phyloP scores from a whole-genome alignment of 768 basidiomycete species.

The Leucocoprinus leucothites region DNA sequence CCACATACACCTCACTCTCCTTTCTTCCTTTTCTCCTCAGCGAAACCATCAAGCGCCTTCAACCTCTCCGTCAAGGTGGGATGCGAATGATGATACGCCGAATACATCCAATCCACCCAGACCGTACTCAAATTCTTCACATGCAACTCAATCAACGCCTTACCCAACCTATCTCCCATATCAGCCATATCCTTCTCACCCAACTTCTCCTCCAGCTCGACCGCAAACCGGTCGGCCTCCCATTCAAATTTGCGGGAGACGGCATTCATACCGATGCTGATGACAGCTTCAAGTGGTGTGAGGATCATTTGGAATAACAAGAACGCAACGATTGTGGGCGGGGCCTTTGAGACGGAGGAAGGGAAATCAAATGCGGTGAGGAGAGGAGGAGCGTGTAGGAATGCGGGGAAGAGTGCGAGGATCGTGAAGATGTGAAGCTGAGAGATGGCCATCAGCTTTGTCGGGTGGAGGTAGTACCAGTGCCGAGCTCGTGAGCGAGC shows the following conservation, averaged over 20 bases:
- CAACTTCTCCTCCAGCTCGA: constrained; percentile 58
- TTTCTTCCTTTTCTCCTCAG: constrained; percentile 44
- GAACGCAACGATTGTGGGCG: constrained; percentile 85
- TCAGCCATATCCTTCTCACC: constrained; percentile 62
- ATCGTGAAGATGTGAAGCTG: constrained; percentile 88
- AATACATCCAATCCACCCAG: constrained; percentile 96
- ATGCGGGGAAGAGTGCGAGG: constrained; percentile 85
- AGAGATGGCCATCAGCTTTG: constrained; percentile 81
- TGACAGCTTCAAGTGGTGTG: constrained; percentile 73
- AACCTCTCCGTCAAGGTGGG: constrained; percentile 91
- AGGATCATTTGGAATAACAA: constrained; percentile 89
- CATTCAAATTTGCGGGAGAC: constrained; percentile 88
- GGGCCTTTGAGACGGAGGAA: constrained; percentile 53
- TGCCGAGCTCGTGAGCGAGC: constrained; percentile 95
- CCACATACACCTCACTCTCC: too few relatives aligned
- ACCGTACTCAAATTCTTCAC: constrained; percentile 92
- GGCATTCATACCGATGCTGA: constrained; percentile 74
- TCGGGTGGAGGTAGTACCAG: constrained; percentile 91
- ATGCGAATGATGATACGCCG: constrained; percentile 94
- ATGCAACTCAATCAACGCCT: constrained; percentile 82
- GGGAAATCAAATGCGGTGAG: constrained; percentile 82
- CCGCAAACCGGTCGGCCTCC: constrained; percentile 87
- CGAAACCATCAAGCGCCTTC: constrained; percentile 72
- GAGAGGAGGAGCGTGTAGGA: constrained; percentile 77
- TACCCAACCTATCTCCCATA: constrained; percentile 82